Base-by-base conservation (phyloP, 192 early-diverging fungal species). In the Rhizophagus clarus region DNA sequence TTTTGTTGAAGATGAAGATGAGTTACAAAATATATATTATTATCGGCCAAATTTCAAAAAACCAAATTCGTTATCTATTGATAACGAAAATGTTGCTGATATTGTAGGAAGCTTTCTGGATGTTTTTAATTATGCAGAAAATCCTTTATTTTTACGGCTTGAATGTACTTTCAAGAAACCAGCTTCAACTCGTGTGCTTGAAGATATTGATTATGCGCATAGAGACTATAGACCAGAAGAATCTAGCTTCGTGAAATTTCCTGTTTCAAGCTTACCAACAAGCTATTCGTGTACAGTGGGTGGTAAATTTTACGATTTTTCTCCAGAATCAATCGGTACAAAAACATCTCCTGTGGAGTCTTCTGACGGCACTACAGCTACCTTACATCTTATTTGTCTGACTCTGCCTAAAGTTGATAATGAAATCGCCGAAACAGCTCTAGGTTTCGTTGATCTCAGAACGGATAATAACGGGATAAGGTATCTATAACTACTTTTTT, bases 131-230 rank as follows among this genome's bases (percentile, higher is more conserved):
- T 91, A 87, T 75, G 91, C 93, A 9, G 89, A 93, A 34, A 87
- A 88, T 29, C 94, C 94, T 4, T 83, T 95, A 1, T 93, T 94
- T 72, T 79, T 95, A 6, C 85, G 90, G 51, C 80, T 92, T 0
- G 93, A 95, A 79, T 92, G 88, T 73, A 88, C 85, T 10, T 90
- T 95, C 60, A 79, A 84, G 67, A 94, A 93, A 66, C 86, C 87
- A 0, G 15, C 76, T 20, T 28, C 76, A 0, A 81, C 74, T 31
- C 37, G 69, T 20, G 89, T 86, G 31, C 81, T 83, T 64, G 88
- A 88, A 20, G 81, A 60, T 42, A 47, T 80, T 37, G 82, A 79
- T 66, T 42, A 83, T 0, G 61, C 49, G 9, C 73, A 75, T 2
- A 31, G 29, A 32, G 66, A 40, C 1, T 56, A 51, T 49, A 28